These are phyloP conservation scores for Atkinsonella texensis DNA, from an alignment of 2,329 filamentous ascomycete species.

Conservation along the genomic window DNA sequence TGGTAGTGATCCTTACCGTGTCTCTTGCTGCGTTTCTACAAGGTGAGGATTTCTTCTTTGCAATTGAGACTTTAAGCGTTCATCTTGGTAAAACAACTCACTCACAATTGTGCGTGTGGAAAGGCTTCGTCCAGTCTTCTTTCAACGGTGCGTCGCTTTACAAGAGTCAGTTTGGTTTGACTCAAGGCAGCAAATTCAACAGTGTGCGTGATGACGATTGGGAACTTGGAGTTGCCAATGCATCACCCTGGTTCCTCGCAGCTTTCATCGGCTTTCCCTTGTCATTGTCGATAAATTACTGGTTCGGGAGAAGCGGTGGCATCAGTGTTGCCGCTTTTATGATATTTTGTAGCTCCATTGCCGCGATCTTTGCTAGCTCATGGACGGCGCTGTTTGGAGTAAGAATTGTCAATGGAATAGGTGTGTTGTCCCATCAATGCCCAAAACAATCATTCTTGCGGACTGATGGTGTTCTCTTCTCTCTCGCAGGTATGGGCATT, in stretches of 20 bases:
- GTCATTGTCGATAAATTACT: conserved; percentile 28
- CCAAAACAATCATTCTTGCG: no score
- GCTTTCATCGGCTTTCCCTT: conserved; percentile 27
- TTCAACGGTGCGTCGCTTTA: conserved; percentile 29
- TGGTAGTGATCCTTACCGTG: conserved; percentile 28
- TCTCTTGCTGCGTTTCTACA: conserved; percentile 32
- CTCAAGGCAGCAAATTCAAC: neutral
- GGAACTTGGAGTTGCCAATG: conserved; percentile 27
- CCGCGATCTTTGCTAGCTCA: conserved; percentile 19
- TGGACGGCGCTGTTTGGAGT: conserved; percentile 24
- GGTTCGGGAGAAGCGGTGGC: conserved; percentile 26
- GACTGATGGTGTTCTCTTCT: no score
- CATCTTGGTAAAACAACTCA: neutral
- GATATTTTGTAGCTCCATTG: conserved; percentile 27
- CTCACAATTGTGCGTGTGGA: neutral
- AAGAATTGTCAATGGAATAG: conserved; percentile 26
- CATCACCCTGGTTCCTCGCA: conserved; percentile 27
- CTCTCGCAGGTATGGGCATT: conserved; percentile 30
- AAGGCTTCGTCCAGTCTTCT: conserved; percentile 31
- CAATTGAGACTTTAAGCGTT: neutral
- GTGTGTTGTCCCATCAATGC: conserved; percentile 13
- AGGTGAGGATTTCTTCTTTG: conserved; percentile 7
- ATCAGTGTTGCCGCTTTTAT: conserved; percentile 26
- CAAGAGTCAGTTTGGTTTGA: conserved; percentile 12
- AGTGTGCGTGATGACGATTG: conserved; percentile 17